Evolutionary conservation across 2,329 filamentous ascomycete species (phyloP).

Genomic region (Leptographium procerum): DNA sequence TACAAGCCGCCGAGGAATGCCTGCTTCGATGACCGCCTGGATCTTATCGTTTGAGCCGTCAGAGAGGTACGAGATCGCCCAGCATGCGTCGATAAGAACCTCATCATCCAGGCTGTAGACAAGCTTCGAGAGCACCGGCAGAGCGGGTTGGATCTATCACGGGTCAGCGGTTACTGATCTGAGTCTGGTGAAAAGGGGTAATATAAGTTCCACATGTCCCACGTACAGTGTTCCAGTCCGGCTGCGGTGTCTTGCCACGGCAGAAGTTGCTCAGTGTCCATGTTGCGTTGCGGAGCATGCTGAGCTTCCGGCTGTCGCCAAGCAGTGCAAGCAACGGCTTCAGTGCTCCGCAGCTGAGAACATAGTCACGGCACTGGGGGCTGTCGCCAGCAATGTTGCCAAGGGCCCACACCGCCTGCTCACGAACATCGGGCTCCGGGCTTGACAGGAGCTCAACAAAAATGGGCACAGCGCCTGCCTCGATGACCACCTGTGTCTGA

Average conservation of each 20-base stretch:
- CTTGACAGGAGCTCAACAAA: slow-evolving; percentile 94
- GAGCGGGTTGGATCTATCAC: slow-evolving; percentile 74
- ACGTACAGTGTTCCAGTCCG: slow-evolving; percentile 90
- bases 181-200: background rate
- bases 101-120: slow-evolving; percentile 98
- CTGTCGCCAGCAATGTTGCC: slow-evolving; percentile 99
- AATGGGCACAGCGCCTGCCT: slow-evolving; percentile 94
- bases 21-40: slow-evolving; percentile 95
- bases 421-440: slow-evolving; percentile 92
- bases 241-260: slow-evolving; percentile 97
- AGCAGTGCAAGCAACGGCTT: slow-evolving; percentile 82
- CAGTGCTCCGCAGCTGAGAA: slow-evolving; percentile 80
- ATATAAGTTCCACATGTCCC: background rate
- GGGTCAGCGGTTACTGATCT: background rate
- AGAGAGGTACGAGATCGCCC: slow-evolving; percentile 97
- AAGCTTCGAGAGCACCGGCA: slow-evolving; percentile 90
- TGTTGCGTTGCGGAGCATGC: slow-evolving; percentile 97
- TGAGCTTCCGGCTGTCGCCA: slow-evolving; percentile 95
- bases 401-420: slow-evolving; percentile 96
- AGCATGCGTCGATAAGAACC: slow-evolving; percentile 97
- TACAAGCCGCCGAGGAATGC: slow-evolving; percentile 89
- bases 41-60: slow-evolving; percentile 99
- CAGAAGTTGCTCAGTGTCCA: slow-evolving; percentile 99
- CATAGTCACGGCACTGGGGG: slow-evolving; percentile 93
- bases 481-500: slow-evolving; percentile 97